Evolutionary conservation across 1,284 basidiomycete genomes (phyloP), one percentile per base, ranked within the genome.

Genomic region (Malassezia vespertilionis): DNA sequence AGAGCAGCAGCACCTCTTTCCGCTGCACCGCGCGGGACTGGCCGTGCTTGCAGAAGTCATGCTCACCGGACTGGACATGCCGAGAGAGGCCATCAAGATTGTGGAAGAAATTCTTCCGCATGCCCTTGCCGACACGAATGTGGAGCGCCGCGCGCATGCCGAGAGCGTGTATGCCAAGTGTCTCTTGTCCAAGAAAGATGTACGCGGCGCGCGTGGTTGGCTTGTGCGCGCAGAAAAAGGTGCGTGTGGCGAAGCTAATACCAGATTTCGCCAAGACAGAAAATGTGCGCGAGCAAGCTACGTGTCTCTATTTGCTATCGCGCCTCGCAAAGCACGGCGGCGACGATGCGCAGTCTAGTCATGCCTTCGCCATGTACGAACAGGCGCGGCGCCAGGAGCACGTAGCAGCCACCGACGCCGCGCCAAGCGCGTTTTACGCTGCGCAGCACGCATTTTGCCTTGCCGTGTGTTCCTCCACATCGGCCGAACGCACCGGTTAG

Each of bases 91-190:
- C 10, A 7, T 8, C 8, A 5, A 5, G 24, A 23, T 15, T 15
- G 28, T 15, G 17, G 28, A 40, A 9, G 40, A 44, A n/a, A 35
- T 44, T 8, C 28, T 44, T 5, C 48, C 48, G 2, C 38, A 40
- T n/a, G 42, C 43, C 6, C 43, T 51, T 5, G 48, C 48, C 0
- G 48, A 51, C 22, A 22, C 17, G 9, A 51, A 51, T 32, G 33
- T n/a, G 8, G 48, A 51, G 48, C 37, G 42, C 3, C 48, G 48
- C 12, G 48, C 18, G 18, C 24, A 21, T 15, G 28, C 32, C 3
- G 10, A 36, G 15, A 21, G 27, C 23, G 38, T 34, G 12, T 33
- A 44, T 22, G 41, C 37, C 3, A 40, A 35, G 15, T 35, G 26
- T 5, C 21, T 28, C 4, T 35, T 51, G 0, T 35, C 42, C 1